Evolutionary conservation across 805 yeast genomes (phyloP).

Genomic region (Millerozyma acaciae): DNA sequence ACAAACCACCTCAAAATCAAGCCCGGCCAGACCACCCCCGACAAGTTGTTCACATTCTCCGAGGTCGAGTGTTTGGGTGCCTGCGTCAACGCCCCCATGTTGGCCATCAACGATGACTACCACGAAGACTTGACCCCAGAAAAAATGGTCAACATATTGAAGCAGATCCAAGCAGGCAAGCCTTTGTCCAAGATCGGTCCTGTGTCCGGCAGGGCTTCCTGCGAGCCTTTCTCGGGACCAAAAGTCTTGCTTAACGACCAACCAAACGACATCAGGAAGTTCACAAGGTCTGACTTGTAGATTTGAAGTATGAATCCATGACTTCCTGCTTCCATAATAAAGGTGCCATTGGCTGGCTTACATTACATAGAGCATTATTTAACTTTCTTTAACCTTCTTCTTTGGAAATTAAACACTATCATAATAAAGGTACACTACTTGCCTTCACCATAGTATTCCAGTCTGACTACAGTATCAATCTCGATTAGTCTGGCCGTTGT

Average conservation of each 20-base stretch:
- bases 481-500: too few species aligned
- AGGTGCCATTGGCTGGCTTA: too few species aligned
- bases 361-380: too few species aligned
- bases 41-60: conserved; percentile 72
- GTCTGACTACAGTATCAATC: too few species aligned
- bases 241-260: conserved; percentile 56
- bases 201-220: conserved; percentile 59
- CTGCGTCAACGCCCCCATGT: conserved; percentile 87
- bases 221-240: conserved; percentile 75
- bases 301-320: too few species aligned
- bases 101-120: conserved; percentile 78
- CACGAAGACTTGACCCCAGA: conserved; percentile 78
- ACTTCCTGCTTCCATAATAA: too few species aligned
- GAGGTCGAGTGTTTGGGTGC: conserved; percentile 93
- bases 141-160: conserved; percentile 55
- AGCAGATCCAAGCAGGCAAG: conserved; percentile 61
- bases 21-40: conserved; percentile 76
- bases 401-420: too few species aligned
- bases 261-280: conserved; percentile 64
- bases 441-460: too few species aligned
- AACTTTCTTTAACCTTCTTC: too few species aligned
- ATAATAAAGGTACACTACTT: too few species aligned
- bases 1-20: conserved; percentile 55
- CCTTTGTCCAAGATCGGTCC: conserved; percentile 62
- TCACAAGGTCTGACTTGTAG: conserved; percentile 70